Evolutionary conservation across 805 yeast species (phyloP), one percentile per base, ranked within the genome.

Genomic region (Saccharomycodes ludwigii): DNA sequence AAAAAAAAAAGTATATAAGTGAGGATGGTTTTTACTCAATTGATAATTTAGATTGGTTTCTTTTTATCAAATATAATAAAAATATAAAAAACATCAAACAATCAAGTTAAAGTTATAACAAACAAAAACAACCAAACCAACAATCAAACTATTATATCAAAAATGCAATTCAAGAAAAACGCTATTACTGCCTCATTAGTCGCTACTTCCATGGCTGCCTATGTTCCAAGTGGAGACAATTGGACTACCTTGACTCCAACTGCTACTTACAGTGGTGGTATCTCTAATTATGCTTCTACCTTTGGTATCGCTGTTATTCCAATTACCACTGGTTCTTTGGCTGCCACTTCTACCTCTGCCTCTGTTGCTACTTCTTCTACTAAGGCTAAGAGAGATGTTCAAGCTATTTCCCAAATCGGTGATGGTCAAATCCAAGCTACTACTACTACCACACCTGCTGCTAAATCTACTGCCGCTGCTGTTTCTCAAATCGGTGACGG

Each of bases 241-340:
- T 71, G 80, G 80, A 56, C 78, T 33, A 74, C 84, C 34, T 65
- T 79, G 54, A 76, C 85, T 23, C 86, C 91, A 43, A 35, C 54
- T 25, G 69, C 68, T 29, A 53, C 71, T 29, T 64, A 65, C 38
- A 42, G 71, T 8, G 73, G 73, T 47, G 77, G 73, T 39, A 43
- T 65, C 31, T 70, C 81, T 29, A 71, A 71, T 44, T 69, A 68
- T 65, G 37, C 68, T 25, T 53, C 59, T 30, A 50, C 66, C 30
- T 78, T 78, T 47, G 88, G 86, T 60, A 76, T 78, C 47, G 79
- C 78, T 37, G 72, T 78, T 40, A 58, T 63, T 40, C 69, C 78
- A 38, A 43, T 68, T 28, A 37, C 69, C 31, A 37, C 59, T 17
- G 38, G 46, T 24, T 30, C 41, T 19, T 33, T 34, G 19, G 33